Evolutionary conservation across 75 land plant genomes (phyloP), one percentile per base, ranked within the genome.

Genomic region (Picea glauca): DNA sequence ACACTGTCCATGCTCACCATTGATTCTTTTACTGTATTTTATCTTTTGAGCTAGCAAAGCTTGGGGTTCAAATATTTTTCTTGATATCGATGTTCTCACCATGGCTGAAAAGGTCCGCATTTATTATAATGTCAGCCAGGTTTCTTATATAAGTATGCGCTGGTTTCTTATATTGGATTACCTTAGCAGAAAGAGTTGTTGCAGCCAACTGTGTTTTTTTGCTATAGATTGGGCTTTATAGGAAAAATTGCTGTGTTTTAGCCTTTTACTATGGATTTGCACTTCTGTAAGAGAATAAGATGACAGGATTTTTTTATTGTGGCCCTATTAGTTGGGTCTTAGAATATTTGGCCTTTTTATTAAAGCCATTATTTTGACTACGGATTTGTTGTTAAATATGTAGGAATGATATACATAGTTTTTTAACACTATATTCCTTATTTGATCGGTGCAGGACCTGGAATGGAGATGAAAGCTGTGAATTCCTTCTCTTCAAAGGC

Each of bases 371-470:
- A 20, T 43, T 66, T 15, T 5, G 7, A 5, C 17, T 33, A 32
- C 2, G 15, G 15, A 35, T 32, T 38, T 33, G 18, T 15, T 66
- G 20, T 15, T 33, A 33, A 66, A 4, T 1, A 2, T 18, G 32
- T 65, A 65, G 32, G 70, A 66, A 66, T 32, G 20, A 66, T 33
- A 38, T 38, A 18, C 5, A 35, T 35, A 3, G 35, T 5, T 15
- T 32, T 66, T 66, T 38, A 15, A 5, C 7, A 66, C 2, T 2
- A 40, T 5, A 31, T 14, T 65, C 6, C 15, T 26, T 33, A 5
- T 66, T 32, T 43, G 13, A 70, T n/a, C 9, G 20, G 18, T 70
- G 74, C 74, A 70, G 74, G 56, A n/a, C 13, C 74, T 43, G n/a
- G 13, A 43, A 70, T 43, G 43, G 8, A 70, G 7, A 68, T 68